Conservation (phyloP, 2,329 filamentous ascomycete genomes). For the Aspergillus pseudoterreus region DNA sequence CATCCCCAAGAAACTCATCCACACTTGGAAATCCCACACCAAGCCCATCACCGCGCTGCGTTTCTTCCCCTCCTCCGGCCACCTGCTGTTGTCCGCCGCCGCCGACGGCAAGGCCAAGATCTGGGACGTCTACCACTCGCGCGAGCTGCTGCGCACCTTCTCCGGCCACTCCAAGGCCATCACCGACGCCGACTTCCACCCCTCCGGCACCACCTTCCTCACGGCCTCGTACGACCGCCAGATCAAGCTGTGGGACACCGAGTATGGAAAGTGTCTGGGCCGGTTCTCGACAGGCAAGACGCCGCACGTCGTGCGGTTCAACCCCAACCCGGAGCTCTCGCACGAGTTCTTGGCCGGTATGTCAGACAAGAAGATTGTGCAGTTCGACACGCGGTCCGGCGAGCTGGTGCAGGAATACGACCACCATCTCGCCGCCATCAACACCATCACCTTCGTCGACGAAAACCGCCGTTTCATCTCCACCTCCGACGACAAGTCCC, state of each 20-base stretch:
- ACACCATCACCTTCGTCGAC: constrained; percentile 95
- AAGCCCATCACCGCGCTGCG: constrained; percentile 84
- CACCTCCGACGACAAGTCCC: constrained; percentile 92
- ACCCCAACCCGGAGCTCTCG: constrained; percentile 70
- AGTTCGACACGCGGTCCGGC: constrained; percentile 82
- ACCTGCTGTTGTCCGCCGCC: constrained; percentile 82
- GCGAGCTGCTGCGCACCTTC: constrained; percentile 86
- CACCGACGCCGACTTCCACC: constrained; percentile 85
- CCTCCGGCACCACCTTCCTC: constrained; percentile 77
- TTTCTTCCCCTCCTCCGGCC: constrained; percentile 84
- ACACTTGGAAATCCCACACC: constrained; percentile 81
- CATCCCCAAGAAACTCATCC: constrained; percentile 88
- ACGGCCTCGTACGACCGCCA: constrained; percentile 89
- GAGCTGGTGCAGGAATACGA: constrained; percentile 96
- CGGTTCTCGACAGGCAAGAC: constrained; percentile 94
- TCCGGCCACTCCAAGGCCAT: constrained; percentile 85
- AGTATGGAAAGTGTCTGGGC: constrained; percentile 82
- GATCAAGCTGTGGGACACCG: constrained; percentile 98
- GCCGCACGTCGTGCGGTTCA: constrained; percentile 91
- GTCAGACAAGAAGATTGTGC: constrained; percentile 98
- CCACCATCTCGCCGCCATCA: constrained; percentile 95
- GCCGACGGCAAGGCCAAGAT: constrained; percentile 90
- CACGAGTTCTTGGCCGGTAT: constrained; percentile 95
- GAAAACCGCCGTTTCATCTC: constrained; percentile 94
- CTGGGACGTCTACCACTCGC: constrained; percentile 89